Evolutionary conservation across 306 rosid species (phyloP).

Genomic region (Lotus japonicus): DNA sequence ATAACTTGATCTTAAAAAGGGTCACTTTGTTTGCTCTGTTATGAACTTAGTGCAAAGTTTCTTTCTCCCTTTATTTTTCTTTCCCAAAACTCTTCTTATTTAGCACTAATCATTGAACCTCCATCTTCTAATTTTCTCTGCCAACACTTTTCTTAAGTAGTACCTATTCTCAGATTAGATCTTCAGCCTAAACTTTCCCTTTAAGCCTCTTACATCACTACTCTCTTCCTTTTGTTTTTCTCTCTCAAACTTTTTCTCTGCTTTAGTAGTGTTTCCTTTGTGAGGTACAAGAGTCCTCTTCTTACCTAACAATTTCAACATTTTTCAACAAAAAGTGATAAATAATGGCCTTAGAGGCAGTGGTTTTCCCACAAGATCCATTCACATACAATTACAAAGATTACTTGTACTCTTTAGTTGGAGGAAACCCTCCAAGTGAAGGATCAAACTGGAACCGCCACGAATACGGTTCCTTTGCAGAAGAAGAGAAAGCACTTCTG

Average conservation of each 20-base stretch:
- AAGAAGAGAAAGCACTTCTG: background rate
- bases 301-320: background rate
- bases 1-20: constrained; percentile 4
- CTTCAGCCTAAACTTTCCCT: too few species aligned
- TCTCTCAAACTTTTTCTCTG: background rate
- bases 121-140: background rate
- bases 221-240: too few species aligned
- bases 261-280: background rate
- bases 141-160: background rate
- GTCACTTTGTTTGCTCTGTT: constrained; percentile 18
- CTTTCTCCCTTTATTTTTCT: constrained; percentile 11
- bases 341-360: constrained; percentile 36
- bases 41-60: background rate
- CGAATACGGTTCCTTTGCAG: background rate
- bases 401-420: constrained; percentile 13
- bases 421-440: background rate
- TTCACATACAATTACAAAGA: constrained; percentile 20
- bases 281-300: background rate
- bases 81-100: constrained; percentile 3
- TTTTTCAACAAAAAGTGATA: background rate
- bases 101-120: constrained; percentile 2
- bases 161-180: background rate
- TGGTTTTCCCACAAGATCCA: constrained; percentile 37
- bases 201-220: too few species aligned
- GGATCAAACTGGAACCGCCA: background rate